Base-by-base conservation (phyloP, 768 basidiomycete genomes). In the Chlorophyllum brunneum region DNA sequence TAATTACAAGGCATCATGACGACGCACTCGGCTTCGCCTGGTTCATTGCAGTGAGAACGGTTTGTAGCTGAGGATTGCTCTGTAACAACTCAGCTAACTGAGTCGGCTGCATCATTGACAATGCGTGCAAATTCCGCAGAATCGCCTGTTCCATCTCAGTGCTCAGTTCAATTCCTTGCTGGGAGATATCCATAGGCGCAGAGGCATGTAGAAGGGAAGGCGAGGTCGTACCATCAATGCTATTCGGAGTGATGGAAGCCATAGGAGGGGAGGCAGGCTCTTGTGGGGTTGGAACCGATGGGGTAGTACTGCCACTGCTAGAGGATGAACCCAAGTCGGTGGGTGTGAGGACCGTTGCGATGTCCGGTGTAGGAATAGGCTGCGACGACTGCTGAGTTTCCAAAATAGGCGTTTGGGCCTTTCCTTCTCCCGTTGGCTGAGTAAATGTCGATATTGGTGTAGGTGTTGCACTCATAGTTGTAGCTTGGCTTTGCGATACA, bases 11-110 rank as follows among this genome's bases (percentile, higher is more conserved):
- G n/a, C n/a, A 40, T 24, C 8, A 30, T 38, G 27, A 45, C n/a
- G 44, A 39, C 18, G 20, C 20, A 22, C 26, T 26, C 8, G 51
- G 24, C 22, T 38, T 53, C 6, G 37, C 30, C 20, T 45, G 51
- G 13, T 46, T 44, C 27, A 53, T 36, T 16, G 44, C 51, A n/a
- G 43, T 37, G 6, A 53, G 44, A 10, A 53, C 43, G 29, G 43
- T 67, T 30, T 70, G 63, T 42, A 76, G 57, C 34, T 73, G 66
- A 1, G 74, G 67, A 51, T 76, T 73, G 18, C 63, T 64, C 16
- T 66, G 62, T 41, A 76, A 60, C 23, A 73, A 58, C 22, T 72
- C 68, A 15, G 66, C 63, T 7, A 75, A 64, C 54, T 74, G 71
- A n/a, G 63, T 55, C 27, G 69, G 66, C 36, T 71, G 63, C 30